Evolutionary conservation across 2,329 filamentous ascomycete species (phyloP), one percentile per base, ranked within the genome.

Genomic region (Uncinocarpus reesii): DNA sequence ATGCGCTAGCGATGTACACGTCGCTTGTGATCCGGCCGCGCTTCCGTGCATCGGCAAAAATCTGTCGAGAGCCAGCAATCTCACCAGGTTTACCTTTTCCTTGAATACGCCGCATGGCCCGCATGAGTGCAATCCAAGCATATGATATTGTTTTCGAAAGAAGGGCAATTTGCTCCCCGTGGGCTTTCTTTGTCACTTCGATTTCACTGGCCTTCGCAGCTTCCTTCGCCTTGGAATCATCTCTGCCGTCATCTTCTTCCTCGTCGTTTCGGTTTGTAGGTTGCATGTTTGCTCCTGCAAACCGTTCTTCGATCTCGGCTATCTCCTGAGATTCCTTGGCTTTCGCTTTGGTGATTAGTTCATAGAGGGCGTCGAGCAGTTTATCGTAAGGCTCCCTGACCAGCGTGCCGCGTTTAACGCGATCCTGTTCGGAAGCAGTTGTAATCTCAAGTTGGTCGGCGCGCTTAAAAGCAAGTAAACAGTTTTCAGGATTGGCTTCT

Each of bases 61-160:
- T 80, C 56, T 87, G 84, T 52, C 92, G 80, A 57, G 93, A 84
- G 2, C 92, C 92, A 31, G 78, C 71, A 11, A 72, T 64, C 57
- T 78, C 80, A 29, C 82, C 82, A 54, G 89, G 87, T 52, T 76
- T 75, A 41, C 80, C 80, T 59, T 83, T 82, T 53, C 92, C 93
- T 66, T 96, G 89, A 13, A 96, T 83, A 46, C 92, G 86, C 49
- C 92, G 85, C 79, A 95, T 95, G 3, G 90, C 85, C 43, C 92
- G 82, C 68, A 95, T 93, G 51, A 96, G 74, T 13, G 88, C 87
- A 60, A 96, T 93, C 92, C 92, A 98, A 3, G 88, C 83, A 59
- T 87, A 89, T 0, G 92, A 94, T 48, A 98, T 82, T 1, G 86
- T 90, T 57, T 84, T 82, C 35, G 84, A 90, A 18, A 96, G 75